Evolutionary conservation across 805 yeast species (phyloP).

Genomic region (Wickerhamomyces kurtzmanii): DNA sequence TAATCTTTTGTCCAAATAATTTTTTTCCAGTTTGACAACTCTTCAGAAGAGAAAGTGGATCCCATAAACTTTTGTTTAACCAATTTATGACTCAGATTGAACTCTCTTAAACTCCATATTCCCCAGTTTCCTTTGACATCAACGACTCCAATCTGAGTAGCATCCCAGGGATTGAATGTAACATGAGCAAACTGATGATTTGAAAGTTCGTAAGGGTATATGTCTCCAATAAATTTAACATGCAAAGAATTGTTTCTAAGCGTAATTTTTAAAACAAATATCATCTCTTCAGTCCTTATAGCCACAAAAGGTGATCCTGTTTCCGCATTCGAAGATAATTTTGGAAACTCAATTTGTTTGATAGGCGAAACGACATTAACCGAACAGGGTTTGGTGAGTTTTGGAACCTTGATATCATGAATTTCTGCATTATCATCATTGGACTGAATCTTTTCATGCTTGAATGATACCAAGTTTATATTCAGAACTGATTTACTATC

Average conservation of each 20-base stretch:
- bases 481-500: slow-evolving; percentile 1
- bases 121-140: slow-evolving; percentile 48
- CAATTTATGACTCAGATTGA: no score
- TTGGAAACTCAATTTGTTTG: slow-evolving; percentile 27
- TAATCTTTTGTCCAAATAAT: slow-evolving; percentile 32
- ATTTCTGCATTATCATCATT: background rate
- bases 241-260: slow-evolving; percentile 5
- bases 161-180: slow-evolving; percentile 32
- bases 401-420: slow-evolving; percentile 2
- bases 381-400: slow-evolving; percentile 5
- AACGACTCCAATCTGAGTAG: slow-evolving; percentile 27
- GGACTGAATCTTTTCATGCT: no score
- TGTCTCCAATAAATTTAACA: slow-evolving; percentile 10
- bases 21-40: slow-evolving; percentile 46
- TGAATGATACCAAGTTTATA: background rate
- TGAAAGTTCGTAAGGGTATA: slow-evolving; percentile 14
- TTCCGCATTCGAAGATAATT: slow-evolving; percentile 11
- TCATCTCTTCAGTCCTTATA: slow-evolving; percentile 26
- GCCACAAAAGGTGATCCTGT: slow-evolving; percentile 20
- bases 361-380: slow-evolving; percentile 26
- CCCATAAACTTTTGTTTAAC: slow-evolving; percentile 12
- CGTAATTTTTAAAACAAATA: slow-evolving; percentile 23
- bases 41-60: slow-evolving; percentile 32
- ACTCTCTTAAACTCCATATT: slow-evolving; percentile 25
- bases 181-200: slow-evolving; percentile 34